phyloP scores from a whole-genome alignment of 345 rosid genomes.

The Carallia brachiata region DNA sequence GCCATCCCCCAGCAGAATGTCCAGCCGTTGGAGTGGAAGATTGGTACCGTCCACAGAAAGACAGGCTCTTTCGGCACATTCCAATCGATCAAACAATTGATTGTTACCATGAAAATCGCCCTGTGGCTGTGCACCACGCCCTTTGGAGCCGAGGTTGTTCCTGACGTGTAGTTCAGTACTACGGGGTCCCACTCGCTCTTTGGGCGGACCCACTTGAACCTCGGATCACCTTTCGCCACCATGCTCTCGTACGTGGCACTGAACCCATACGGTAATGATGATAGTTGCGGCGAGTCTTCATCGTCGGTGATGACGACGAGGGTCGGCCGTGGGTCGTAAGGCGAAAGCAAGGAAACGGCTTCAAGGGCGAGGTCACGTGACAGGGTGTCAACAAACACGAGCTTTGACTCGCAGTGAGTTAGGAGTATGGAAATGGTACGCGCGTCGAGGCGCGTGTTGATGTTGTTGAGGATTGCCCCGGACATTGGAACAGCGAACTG shows the following conservation, averaged over 20 bases:
- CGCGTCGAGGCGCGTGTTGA: constrained; percentile 87
- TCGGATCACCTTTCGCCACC: constrained; percentile 20
- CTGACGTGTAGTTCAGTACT: constrained; percentile 27
- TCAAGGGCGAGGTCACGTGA: constrained; percentile 44
- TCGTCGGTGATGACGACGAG: constrained; percentile 53
- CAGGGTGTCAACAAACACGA: constrained; percentile 58
- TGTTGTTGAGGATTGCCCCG: constrained; percentile 71
- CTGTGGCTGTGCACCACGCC: constrained; percentile 28
- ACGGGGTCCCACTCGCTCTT: constrained; percentile 24
- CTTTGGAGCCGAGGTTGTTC: constrained; percentile 30
- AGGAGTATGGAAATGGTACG: constrained; percentile 68
- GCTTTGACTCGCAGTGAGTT: constrained; percentile 61
- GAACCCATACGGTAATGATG: constrained; percentile 8
- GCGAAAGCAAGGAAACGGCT: constrained; percentile 48
- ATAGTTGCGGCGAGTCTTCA: constrained; percentile 17
- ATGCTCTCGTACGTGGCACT: constrained; percentile 19
- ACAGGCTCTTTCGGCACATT: constrained; percentile 13
- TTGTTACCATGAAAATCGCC: constrained; percentile 12
- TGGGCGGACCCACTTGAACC: constrained; percentile 25
- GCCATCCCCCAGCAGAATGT: constrained; percentile 26
- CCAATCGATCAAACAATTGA: constrained; percentile 18
- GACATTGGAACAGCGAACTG: constrained; percentile 82
- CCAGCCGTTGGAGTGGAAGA: constrained; percentile 34
- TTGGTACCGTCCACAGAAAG: constrained; percentile 22
- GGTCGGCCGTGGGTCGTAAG: constrained; percentile 28